Evolutionary conservation across 2,329 filamentous ascomycete species (phyloP).

Genomic region (Cephalotrichum gorgonifer): DNA sequence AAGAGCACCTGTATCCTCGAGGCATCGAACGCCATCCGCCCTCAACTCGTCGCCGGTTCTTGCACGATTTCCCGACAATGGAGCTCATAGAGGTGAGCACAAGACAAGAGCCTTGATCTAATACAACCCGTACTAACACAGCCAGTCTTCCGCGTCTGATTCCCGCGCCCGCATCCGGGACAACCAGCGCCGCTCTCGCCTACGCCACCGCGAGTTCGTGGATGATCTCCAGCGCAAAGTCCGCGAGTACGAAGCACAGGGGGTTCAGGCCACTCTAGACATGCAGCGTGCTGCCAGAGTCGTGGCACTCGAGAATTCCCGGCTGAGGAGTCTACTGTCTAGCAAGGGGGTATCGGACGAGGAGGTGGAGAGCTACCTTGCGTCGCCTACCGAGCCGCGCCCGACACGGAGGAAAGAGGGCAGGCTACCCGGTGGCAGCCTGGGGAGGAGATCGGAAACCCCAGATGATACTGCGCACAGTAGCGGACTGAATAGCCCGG

Average conservation of each 20-base stretch:
- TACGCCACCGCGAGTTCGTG: conserved; percentile 38
- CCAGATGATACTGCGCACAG: neutral
- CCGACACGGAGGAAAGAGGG: neutral
- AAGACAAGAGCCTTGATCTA: neutral
- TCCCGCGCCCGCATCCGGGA: conserved; percentile 29
- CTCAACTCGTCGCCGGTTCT: too few relatives aligned
- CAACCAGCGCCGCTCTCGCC: conserved; percentile 43
- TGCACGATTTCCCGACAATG: neutral
- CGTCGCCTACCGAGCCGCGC: conserved; percentile 19
- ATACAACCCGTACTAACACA: neutral
- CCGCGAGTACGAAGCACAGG: conserved; percentile 34
- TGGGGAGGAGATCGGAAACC: neutral
- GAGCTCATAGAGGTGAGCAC: neutral
- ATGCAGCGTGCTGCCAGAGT: conserved; percentile 42
- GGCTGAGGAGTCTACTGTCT: conserved; percentile 30
- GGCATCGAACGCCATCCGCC: too few relatives aligned
- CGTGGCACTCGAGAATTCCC: conserved; percentile 37
- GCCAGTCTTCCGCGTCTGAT: neutral
- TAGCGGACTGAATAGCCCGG: neutral
- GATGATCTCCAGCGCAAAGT: conserved; percentile 34
- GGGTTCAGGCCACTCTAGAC: conserved; percentile 36
- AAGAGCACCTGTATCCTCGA: too few relatives aligned
- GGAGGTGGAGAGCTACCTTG: conserved; percentile 29
- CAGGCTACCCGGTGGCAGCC: conserved; percentile 12
- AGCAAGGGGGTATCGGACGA: conserved; percentile 25